These are phyloP conservation scores for Tolypocladium ophioglossoides DNA, from an alignment of 2,329 filamentous ascomycete species.

Conservation along the genomic window DNA sequence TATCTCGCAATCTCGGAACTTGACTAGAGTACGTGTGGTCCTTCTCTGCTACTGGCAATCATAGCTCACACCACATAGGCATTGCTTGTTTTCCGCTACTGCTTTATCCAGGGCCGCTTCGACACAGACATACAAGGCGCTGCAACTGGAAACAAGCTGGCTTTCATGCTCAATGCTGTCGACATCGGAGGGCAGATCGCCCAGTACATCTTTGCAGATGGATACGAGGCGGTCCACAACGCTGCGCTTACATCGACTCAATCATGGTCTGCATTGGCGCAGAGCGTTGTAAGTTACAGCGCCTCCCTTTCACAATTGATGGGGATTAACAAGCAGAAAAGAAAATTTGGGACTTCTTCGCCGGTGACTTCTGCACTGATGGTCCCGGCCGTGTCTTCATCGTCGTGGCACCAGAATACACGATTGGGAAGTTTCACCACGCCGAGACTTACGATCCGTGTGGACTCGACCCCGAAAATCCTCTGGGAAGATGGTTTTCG, in stretches of 20 bases:
- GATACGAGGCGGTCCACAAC: constrained; percentile 11
- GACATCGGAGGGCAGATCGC: constrained; percentile 10
- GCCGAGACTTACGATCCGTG: constrained; percentile 3
- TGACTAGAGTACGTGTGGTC: constrained; percentile 2
- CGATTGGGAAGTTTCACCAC: constrained; percentile 8
- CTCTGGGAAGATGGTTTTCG: constrained; percentile 4
- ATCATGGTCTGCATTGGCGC: constrained; percentile 12
- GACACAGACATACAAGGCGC: neutral
- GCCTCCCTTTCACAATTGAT: no score
- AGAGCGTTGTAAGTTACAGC: constrained; percentile 12
- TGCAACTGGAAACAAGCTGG: neutral
- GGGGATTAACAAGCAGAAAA: constrained; percentile 3
- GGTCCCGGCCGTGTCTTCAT: constrained; percentile 15
- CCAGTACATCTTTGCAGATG: constrained; percentile 9
- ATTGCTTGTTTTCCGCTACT: constrained; percentile 6
- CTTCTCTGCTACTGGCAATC: neutral
- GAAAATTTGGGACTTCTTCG: constrained; percentile 17
- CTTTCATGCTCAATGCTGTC: neutral
- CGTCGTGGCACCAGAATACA: constrained; percentile 14
- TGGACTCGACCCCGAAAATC: neutral
- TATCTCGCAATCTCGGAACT: constrained; percentile 1
- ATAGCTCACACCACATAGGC: neutral
- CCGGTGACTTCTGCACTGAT: constrained; percentile 5
- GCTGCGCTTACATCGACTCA: constrained; percentile 11
- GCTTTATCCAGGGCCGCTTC: neutral